phyloP scores from a whole-genome alignment of 306 rosid species.

The Quercus agrifolia region DNA sequence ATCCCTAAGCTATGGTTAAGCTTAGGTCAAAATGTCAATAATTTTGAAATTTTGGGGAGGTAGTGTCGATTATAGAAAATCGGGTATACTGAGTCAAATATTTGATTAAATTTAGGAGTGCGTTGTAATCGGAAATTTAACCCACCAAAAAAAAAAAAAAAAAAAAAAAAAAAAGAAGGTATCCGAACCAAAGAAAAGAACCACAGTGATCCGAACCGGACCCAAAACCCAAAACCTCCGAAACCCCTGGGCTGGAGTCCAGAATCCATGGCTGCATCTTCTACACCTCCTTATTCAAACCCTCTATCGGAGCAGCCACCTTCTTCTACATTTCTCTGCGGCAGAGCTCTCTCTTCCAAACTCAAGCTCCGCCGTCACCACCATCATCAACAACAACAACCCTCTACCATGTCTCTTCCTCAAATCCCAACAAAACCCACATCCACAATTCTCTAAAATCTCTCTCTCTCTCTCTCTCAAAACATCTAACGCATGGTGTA shows the following conservation, averaged over 20 bases:
- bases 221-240: neutral
- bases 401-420: neutral
- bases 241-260: neutral
- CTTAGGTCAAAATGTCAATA: no score
- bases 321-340: neutral
- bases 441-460: neutral
- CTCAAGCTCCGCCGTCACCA: neutral
- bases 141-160: no score
- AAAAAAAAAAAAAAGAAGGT: accelerated
- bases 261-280: slow-evolving; percentile 4
- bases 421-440: neutral
- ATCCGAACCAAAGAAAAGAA: neutral
- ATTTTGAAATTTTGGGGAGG: no score
- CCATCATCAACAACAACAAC: neutral
- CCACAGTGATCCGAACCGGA: neutral
- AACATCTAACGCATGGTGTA: slow-evolving; percentile 19
- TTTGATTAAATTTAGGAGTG: no score
- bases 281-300: neutral
- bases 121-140: accelerated
- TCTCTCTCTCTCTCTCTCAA: neutral
- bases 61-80: no score
- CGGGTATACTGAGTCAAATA: no score
- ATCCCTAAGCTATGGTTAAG: no score
- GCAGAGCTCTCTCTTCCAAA: neutral
- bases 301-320: neutral